phyloP scores from a whole-genome alignment of 2,329 filamentous ascomycete genomes.

The Aspergillus alliaceus region DNA sequence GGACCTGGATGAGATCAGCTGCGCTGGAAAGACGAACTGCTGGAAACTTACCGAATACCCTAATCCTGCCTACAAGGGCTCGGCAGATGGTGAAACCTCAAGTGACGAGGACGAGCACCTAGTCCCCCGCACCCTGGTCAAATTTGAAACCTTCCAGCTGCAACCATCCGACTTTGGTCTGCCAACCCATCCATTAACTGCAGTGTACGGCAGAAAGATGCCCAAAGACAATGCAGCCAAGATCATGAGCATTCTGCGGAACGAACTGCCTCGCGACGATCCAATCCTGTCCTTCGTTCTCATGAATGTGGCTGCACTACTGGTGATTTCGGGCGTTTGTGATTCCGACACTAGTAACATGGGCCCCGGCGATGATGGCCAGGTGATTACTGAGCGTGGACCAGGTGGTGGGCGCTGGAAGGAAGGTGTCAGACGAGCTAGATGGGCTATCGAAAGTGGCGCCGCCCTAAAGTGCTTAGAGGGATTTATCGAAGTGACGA shows the following conservation, averaged over 20 bases:
- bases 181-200: conserved; percentile 67
- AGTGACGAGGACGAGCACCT: conserved; percentile 39
- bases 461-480: conserved; percentile 81
- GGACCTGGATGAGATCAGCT: conserved; percentile 93
- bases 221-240: conserved; percentile 86
- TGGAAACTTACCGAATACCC: conserved; percentile 69
- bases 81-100: conserved; percentile 45
- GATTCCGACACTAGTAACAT: conserved; percentile 78
- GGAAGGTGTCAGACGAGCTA: conserved; percentile 82
- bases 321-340: conserved; percentile 83
- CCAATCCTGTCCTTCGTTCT: conserved; percentile 92
- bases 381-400: conserved; percentile 77
- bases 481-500: conserved; percentile 80
- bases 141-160: conserved; percentile 75
- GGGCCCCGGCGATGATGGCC: conserved; percentile 76
- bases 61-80: conserved; percentile 44
- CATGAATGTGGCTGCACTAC: conserved; percentile 85
- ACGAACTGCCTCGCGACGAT: conserved; percentile 71
- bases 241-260: conserved; percentile 71
- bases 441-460: conserved; percentile 84
- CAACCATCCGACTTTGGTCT: conserved; percentile 87
- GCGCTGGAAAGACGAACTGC: conserved; percentile 83
- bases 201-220: conserved; percentile 81
- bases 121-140: conserved; percentile 47
- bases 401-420: conserved; percentile 91